Base-by-base conservation (phyloP, 2,329 filamentous ascomycete genomes). In the Fusarium napiforme region DNA sequence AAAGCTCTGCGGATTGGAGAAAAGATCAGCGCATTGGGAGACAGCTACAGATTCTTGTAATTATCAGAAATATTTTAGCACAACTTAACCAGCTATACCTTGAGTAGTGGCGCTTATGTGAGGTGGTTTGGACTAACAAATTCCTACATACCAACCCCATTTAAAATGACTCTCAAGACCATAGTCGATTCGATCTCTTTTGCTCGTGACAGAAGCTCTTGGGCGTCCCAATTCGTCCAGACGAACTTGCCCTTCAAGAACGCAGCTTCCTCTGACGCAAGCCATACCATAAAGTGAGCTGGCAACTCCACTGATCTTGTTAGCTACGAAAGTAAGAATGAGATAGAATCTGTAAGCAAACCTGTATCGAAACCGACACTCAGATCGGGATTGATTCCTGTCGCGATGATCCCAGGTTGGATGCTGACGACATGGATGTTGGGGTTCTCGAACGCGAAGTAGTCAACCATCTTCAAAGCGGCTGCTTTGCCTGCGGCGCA, bases 331-430 rank as follows among this genome's bases (percentile, higher is more conserved):
- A 26, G 2, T 16, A 0, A 42, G 2, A 19, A 14, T 7, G 0
- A 8, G 5, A 4, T 4, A 15, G 1, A 8, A 9, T 4, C 9
- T 3, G 0, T 1, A 9, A 12, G 3, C 42, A 2, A 30, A 68
- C 68, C 62, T 32, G 40, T 69, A 15, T 72, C 68, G 0, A 45
- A 67, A 0, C 45, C 68, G 3, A 45, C 10, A 1, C 42, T 34
- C 0, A 56, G 34, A 16, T 62, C 34, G 2, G 68, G 68, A 23
- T 72, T 72, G 2, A 84, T 81, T 7, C 81, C 83, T 1, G 82
- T 85, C 9, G 75, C 78, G 8, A 85, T 75, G 4, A 83, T 77
- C 2, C 84, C 85, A 3, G 85, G 84, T 12, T 86, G 84, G 7
- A 84, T 73, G 50, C 77, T 78, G 19, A 82, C 79, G n/a, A 85